Percentiles rank a stretch among this genome's conserved stretches.
These are phyloP conservation scores for Ustilago curta DNA, from an alignment of 1,284 basidiomycete species.

Conservation along the genomic window DNA sequence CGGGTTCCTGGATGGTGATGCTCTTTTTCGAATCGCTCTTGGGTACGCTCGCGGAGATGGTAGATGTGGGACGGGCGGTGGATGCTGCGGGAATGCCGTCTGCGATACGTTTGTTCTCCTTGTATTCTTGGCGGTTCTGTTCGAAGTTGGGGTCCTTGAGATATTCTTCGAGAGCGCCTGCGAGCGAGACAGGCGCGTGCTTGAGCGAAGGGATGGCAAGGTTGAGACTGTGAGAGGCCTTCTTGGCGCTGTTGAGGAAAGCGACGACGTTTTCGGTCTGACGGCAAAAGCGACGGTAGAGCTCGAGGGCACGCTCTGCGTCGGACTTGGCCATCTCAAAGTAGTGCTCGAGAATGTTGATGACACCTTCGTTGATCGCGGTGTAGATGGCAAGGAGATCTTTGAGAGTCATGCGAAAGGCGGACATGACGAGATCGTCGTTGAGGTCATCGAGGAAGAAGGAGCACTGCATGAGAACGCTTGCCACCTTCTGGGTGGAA, in stretches of 20 bases:
- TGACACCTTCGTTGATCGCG: constrained; percentile 96
- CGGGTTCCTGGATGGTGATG: constrained; percentile 56
- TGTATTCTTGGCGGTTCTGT: constrained; percentile 90
- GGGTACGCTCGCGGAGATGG: constrained; percentile 23
- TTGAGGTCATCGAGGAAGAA: constrained; percentile 94
- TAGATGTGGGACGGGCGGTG: constrained; percentile 19
- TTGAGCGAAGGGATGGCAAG: constrained; percentile 93
- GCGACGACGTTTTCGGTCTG: constrained; percentile 95
- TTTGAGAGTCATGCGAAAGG: constrained; percentile 94
- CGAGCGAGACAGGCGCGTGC: constrained; percentile 93
- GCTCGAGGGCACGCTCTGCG: constrained; percentile 83
- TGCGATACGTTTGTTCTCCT: constrained; percentile 81
- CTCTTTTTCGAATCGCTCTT: constrained; percentile 53
- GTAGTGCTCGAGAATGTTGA: constrained; percentile 93
- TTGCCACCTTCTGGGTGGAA: constrained; percentile 88
- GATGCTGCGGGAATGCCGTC: constrained; percentile 72
- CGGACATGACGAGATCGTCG: constrained; percentile 89
- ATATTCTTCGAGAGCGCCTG: constrained; percentile 93
- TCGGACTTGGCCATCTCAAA: constrained; percentile 98
- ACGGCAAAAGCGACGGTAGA: constrained; percentile 94
- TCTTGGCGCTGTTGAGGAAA: constrained; percentile 90
- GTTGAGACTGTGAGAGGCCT: constrained; percentile 90
- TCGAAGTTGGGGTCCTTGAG: constrained; percentile 95
- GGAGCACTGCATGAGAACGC: constrained; percentile 86
- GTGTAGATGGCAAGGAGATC: constrained; percentile 95